Evolutionary conservation across 2,329 filamentous ascomycete species (phyloP), one percentile per base, ranked within the genome.

Genomic region (Fusarium nisikadoi): DNA sequence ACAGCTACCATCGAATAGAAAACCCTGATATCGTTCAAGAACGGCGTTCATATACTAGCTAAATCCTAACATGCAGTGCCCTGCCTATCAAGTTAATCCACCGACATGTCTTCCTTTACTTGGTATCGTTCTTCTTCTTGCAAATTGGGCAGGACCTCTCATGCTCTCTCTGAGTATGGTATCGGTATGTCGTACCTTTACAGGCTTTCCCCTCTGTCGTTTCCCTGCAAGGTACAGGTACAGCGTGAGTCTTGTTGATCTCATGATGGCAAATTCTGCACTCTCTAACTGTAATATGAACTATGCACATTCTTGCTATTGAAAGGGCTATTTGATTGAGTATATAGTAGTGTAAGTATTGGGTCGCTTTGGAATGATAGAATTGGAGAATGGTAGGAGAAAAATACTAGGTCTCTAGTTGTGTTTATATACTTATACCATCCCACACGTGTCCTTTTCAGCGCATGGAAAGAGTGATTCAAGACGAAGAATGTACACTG

Each of bases 401-500:
- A 2, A 31, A 23, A 9, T 4, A 5, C 14, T 0, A n/a, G 2
- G 20, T 2, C 14, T n/a, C 20, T 12, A 4, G 14, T 23, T 47
- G 7, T n/a, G 9, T n/a, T n/a, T n/a, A 9, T 9, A 31, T n/a
- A 31, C 10, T n/a, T 11, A 6, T 31, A 31, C 45, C 0, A 8
- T 16, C 14, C 9, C 3, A 8, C 45, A 29, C 13, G 7, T 31
- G 20, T 5, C 19, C 12, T 17, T 12, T 0, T 31, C 7, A 7
- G 6, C 20, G 1, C 1, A 1, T 31, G 14, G 19, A 6, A 47
- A 9, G 20, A 12, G 2, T 47, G 14, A 3, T 31, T 17, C 5
- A n/a, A 8, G 27, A n/a, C n/a, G 10, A n/a, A 47, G 5, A 20
- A 47, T 47, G 2, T 5, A 17, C 5, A 7, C 6, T 23, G 10